Conservation (phyloP, 106 monocot genomes). For the Platanthera zijinensis region DNA sequence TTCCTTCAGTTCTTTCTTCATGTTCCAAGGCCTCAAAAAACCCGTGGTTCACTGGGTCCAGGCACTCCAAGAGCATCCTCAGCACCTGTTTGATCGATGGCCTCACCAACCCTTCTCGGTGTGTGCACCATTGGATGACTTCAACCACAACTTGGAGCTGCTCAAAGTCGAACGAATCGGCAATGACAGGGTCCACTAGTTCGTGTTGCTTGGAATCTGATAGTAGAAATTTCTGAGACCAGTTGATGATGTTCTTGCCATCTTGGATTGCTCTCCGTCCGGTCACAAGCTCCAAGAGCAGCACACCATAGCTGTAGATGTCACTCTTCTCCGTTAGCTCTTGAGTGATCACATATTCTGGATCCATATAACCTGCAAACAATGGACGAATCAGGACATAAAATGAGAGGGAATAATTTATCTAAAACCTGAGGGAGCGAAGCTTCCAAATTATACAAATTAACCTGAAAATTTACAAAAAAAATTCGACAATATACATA, state of each 20-base stretch:
- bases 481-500: too few species aligned
- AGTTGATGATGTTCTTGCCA: slow-evolving; percentile 63
- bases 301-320: slow-evolving; percentile 82
- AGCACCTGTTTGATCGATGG: slow-evolving; percentile 88
- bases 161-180: slow-evolving; percentile 39
- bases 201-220: slow-evolving; percentile 32
- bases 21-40: slow-evolving; percentile 21
- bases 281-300: slow-evolving; percentile 68
- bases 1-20: slow-evolving; percentile 10
- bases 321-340: slow-evolving; percentile 82
- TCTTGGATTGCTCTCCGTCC: slow-evolving; percentile 81
- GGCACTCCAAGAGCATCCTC: slow-evolving; percentile 53
- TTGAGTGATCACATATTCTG: slow-evolving; percentile 72
- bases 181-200: slow-evolving; percentile 51
- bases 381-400: neutral
- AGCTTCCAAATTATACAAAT: too few species aligned
- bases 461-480: too few species aligned
- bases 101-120: slow-evolving; percentile 52
- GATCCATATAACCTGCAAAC: slow-evolving; percentile 77
- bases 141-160: slow-evolving; percentile 52
- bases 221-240: slow-evolving; percentile 57
- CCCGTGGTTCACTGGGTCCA: slow-evolving; percentile 43
- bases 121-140: slow-evolving; percentile 73
- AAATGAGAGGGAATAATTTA: too few species aligned
- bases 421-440: too few species aligned